A percentile compares a stretch with the other conserved stretches of the same genome.
Evolutionary conservation across 805 yeast species (phyloP).

Genomic region (Saturnispora saitoi): DNA sequence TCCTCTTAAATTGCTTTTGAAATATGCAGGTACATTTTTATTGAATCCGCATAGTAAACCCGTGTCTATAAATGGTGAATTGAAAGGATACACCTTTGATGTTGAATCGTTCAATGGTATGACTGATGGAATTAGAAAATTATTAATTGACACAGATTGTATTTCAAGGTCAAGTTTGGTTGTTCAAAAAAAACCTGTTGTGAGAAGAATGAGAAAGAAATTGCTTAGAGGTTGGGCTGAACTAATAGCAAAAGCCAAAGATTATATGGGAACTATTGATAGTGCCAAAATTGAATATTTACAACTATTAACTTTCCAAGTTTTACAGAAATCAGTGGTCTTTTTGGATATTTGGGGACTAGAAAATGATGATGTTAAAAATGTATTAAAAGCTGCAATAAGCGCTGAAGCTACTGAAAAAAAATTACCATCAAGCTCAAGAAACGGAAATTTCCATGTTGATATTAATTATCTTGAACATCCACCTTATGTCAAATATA

Average conservation of each 20-base stretch:
- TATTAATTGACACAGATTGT: constrained; percentile 62
- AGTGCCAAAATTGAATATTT: constrained; percentile 51
- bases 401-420: neutral
- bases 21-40: constrained; percentile 58
- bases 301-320: constrained; percentile 57
- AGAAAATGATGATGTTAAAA: constrained; percentile 42
- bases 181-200: constrained; percentile 52
- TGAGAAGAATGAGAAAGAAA: constrained; percentile 57
- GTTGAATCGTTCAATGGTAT: constrained; percentile 52
- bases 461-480: constrained; percentile 36
- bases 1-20: constrained; percentile 49
- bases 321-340: constrained; percentile 51
- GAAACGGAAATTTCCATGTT: constrained; percentile 9
- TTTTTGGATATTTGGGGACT: constrained; percentile 67
- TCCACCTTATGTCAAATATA: constrained; percentile 55
- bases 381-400: neutral
- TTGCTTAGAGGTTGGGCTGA: constrained; percentile 76
- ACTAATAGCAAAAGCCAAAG: constrained; percentile 67
- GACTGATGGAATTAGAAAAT: constrained; percentile 60
- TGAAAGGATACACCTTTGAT: constrained; percentile 43
- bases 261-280: constrained; percentile 56
- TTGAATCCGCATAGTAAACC: constrained; percentile 51
- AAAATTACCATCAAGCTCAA: neutral
- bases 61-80: constrained; percentile 26
- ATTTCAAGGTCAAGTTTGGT: constrained; percentile 65